Evolutionary conservation across 768 basidiomycete genomes (phyloP).

Genomic region (Sutorius australiensis): DNA sequence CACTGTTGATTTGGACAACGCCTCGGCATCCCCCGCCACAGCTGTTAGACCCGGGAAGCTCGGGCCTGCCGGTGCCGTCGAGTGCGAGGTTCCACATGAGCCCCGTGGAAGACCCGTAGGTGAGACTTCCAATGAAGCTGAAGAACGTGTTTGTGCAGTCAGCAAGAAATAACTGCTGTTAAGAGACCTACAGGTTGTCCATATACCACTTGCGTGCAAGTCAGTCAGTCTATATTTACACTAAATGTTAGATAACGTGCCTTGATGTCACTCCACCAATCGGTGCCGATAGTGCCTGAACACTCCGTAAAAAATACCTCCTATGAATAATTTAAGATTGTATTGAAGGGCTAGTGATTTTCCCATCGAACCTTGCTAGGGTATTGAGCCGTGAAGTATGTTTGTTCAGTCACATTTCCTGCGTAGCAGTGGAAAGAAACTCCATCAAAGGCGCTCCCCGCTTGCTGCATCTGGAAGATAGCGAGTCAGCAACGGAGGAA

Average conservation of each 20-base stretch:
- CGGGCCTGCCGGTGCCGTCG: constrained; percentile 59
- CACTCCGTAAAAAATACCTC: constrained; percentile 58
- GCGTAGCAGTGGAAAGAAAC: constrained; percentile 72
- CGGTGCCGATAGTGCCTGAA: constrained; percentile 57
- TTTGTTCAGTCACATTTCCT: constrained; percentile 52
- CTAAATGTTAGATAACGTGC: constrained; percentile 28
- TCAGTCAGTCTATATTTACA: constrained; percentile 13
- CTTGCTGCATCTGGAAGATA: constrained; percentile 49
- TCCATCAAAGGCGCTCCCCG: constrained; percentile 53
- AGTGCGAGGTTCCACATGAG: constrained; percentile 78
- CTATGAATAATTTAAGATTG: constrained; percentile 12
- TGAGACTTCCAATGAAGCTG: constrained; percentile 39
- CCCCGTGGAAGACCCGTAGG: constrained; percentile 37
- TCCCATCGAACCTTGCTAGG: constrained; percentile 43
- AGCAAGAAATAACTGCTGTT: constrained; percentile 18
- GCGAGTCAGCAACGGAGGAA: background rate
- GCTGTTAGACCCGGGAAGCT: constrained; percentile 58
- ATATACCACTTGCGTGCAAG: constrained; percentile 53
- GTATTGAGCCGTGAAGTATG: constrained; percentile 50
- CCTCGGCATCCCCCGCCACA: constrained; percentile 66
- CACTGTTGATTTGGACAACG: constrained; percentile 62
- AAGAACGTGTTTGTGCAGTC: constrained; percentile 11
- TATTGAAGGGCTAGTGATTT: background rate
- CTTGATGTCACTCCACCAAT: constrained; percentile 83
- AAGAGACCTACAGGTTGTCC: constrained; percentile 51